phyloP scores from a whole-genome alignment of 2,329 filamentous ascomycete species.

The Cladosporium sp. region DNA sequence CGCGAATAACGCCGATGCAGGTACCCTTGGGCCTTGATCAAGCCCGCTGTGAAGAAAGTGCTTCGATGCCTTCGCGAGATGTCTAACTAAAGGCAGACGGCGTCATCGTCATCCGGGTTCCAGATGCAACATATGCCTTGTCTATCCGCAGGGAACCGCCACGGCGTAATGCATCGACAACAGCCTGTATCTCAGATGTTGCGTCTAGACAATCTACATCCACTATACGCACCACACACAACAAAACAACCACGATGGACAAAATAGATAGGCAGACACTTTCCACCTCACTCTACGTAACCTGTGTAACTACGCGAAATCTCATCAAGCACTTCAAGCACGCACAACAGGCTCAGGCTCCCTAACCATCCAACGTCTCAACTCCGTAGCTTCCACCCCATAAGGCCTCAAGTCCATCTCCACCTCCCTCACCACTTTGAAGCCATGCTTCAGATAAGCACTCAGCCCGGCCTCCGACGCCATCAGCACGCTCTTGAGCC shows the following conservation, averaged over 20 bases:
- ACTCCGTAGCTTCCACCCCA: slow-evolving; percentile 26
- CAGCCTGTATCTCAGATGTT: too few relatives aligned
- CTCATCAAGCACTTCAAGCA: background rate
- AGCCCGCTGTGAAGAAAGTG: background rate
- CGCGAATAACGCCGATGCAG: background rate
- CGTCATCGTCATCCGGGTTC: background rate
- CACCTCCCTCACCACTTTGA: slow-evolving; percentile 25
- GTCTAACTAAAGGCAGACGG: background rate
- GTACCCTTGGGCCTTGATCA: background rate
- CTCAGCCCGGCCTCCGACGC: slow-evolving; percentile 34
- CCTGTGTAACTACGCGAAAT: too few relatives aligned
- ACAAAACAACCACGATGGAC: background rate
- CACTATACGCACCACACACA: background rate
- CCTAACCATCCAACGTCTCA: slow-evolving; percentile 19
- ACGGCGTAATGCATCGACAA: background rate
- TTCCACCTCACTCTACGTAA: background rate
- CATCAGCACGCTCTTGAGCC: slow-evolving; percentile 38
- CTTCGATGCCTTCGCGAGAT: background rate
- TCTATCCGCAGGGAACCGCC: background rate
- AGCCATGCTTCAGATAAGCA: slow-evolving; percentile 41
- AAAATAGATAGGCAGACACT: background rate
- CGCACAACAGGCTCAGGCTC: slow-evolving; percentile 4
- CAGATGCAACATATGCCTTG: background rate
- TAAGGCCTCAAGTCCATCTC: slow-evolving; percentile 27
- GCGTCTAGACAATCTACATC: too few relatives aligned